Evolutionary conservation across 148 eudicot species (phyloP), one percentile per base, ranked within the genome.

Genomic region (Nepenthes gracilis): DNA sequence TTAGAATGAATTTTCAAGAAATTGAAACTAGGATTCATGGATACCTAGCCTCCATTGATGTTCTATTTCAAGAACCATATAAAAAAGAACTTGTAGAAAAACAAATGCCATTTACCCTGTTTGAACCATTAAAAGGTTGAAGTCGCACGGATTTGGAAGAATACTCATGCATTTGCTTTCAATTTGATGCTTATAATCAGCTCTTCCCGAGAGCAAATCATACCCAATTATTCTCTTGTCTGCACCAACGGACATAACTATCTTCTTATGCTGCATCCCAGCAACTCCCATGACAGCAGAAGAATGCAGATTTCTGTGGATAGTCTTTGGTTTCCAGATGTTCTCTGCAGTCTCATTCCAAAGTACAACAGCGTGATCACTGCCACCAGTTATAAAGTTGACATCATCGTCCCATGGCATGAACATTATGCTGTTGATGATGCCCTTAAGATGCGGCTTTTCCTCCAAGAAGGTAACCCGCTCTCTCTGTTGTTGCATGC

Each of bases 211-310:
- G 49, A 4, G 47, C 38, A 88, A 60, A 67, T 93, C 96, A 64
- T 68, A 93, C 67, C 96, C 99, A 49, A 85, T 64, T 64, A 93
- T 89, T 65, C 23, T 23, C 80, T 80, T 88, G 72, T 93, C 99
- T 0, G 89, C 87, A 68, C 98, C 98, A 56, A 64, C 95, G 64
- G 98, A 88, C 48, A 93, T 57, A 60, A 93, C 79, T 68, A 82
- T 75, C 62, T 79, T 78, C 72, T 81, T 88, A 54, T 93, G 87
- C 67, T 74, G 86, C 88, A 93, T 68, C 69, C 99, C 99, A 56
- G 99, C 94, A 70, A 93, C 85, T 68, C 99, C 99, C 99, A 93
- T 93, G 52, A 93, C 99, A 60, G 96, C 99, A 35, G 96, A 86
- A 47, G 96, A 78, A 75, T 93, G 99, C 48, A 68, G 33, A 66